A percentile compares a stretch with the other conserved stretches of the same genome.
phyloP scores from a whole-genome alignment of 2,329 filamentous ascomycete species.

The Pseudogymnoascus sp. region DNA sequence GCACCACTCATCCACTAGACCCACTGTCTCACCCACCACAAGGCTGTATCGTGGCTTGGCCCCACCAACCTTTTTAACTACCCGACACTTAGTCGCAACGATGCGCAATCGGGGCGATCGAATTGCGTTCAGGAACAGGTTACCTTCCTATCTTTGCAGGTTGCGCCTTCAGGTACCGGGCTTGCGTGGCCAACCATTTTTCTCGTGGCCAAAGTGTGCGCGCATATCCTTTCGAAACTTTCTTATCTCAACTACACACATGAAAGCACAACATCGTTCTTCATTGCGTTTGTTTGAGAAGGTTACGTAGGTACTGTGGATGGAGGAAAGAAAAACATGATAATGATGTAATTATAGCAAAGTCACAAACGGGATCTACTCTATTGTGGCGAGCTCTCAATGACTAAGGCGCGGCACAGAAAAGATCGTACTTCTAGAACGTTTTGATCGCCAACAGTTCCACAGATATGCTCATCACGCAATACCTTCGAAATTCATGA shows the following conservation, averaged over 20 bases:
- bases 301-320: neutral
- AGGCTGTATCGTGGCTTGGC: neutral
- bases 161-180: neutral
- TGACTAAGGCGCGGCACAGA: too few relatives aligned
- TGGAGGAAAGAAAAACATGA: neutral
- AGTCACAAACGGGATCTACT: neutral
- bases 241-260: neutral
- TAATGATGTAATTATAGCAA: neutral
- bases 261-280: neutral
- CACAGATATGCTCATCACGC: neutral
- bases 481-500: neutral
- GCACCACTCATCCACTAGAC: neutral
- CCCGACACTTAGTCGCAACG: neutral
- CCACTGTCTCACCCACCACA: neutral
- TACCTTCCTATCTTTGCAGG: neutral
- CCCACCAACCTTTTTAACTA: slow-evolving; percentile 6
- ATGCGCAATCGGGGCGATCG: neutral
- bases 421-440: too few relatives aligned
- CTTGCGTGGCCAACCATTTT: neutral
- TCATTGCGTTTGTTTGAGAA: neutral
- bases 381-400: neutral
- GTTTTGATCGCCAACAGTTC: neutral
- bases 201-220: neutral
- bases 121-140: neutral
- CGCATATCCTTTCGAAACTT: neutral